These are phyloP conservation scores for Sphaerobolus stellatus DNA, from an alignment of 1,284 basidiomycete species.

Conservation along the genomic window DNA sequence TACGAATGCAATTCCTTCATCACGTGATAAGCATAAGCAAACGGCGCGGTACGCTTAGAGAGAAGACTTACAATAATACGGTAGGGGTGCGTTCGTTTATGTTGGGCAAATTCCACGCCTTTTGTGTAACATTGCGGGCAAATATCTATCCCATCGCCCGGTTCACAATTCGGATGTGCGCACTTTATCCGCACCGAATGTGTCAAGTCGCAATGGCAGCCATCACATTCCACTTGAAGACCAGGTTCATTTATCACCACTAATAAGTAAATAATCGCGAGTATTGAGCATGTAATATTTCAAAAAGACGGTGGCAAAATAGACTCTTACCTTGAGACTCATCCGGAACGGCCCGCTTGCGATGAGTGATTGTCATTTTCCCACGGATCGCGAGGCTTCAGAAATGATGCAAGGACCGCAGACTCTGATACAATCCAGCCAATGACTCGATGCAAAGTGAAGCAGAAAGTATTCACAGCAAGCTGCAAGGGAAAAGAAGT, in stretches of 20 bases:
- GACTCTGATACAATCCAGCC: too few relatives aligned
- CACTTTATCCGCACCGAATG: slow-evolving; percentile 93
- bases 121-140: slow-evolving; percentile 90
- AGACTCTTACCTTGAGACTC: slow-evolving; percentile 66
- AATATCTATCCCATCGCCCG: slow-evolving; percentile 79
- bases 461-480: too few relatives aligned
- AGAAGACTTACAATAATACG: slow-evolving; percentile 75
- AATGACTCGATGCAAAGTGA: too few relatives aligned
- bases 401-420: not conserved
- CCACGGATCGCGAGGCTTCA: slow-evolving; percentile 8
- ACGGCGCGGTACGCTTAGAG: slow-evolving; percentile 2
- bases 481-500: too few relatives aligned
- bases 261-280: slow-evolving; percentile 41
- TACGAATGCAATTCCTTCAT: slow-evolving; percentile 90
- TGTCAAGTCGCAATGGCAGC: slow-evolving; percentile 73
- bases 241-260: slow-evolving; percentile 76
- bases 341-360: slow-evolving; percentile 70
- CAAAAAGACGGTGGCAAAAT: slow-evolving; percentile 27
- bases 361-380: slow-evolving; percentile 72
- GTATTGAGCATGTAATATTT: slow-evolving; percentile 14
- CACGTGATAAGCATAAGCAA: slow-evolving; percentile 4
- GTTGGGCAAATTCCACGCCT: slow-evolving; percentile 85
- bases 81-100: slow-evolving; percentile 89
- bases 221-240: slow-evolving; percentile 73
- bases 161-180: slow-evolving; percentile 75